Evolutionary conservation across 257 asterid species (phyloP).

Genomic region (Solanum medicagineum): DNA sequence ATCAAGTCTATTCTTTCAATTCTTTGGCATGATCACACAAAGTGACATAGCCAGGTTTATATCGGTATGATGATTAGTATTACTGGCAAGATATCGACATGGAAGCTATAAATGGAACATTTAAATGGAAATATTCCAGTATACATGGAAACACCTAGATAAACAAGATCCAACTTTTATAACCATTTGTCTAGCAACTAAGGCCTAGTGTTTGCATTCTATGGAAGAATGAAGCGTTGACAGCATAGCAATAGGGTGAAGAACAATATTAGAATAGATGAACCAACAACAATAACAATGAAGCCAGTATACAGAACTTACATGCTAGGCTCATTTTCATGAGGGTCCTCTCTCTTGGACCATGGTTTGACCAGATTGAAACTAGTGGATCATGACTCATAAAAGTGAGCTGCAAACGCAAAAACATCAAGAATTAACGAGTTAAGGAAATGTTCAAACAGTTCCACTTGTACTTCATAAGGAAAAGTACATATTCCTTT

Average conservation of each 20-base stretch:
- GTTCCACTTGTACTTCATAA: background rate
- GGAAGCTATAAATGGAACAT: background rate
- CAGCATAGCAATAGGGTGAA: background rate
- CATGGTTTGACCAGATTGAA: slow-evolving; percentile 28
- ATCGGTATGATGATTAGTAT: background rate
- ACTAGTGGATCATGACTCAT: slow-evolving; percentile 30
- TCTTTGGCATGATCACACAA: background rate
- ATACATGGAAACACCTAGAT: background rate
- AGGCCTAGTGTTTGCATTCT: background rate
- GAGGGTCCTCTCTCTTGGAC: slow-evolving; percentile 9
- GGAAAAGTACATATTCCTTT: background rate
- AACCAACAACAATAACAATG: background rate
- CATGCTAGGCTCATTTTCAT: slow-evolving; percentile 15
- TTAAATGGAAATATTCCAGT: background rate
- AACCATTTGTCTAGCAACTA: background rate
- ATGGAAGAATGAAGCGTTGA: background rate
- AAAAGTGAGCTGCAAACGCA: slow-evolving; percentile 57
- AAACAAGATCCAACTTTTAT: background rate
- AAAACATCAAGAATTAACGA: background rate
- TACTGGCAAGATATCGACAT: background rate
- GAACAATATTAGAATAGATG: background rate
- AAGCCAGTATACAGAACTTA: slow-evolving; percentile 14
- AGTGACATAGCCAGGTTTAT: background rate
- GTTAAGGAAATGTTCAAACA: background rate
- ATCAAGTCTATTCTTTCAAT: background rate